Evolutionary conservation across 1,284 basidiomycete species (phyloP).

Genomic region (Leccinum griseonigrum): DNA sequence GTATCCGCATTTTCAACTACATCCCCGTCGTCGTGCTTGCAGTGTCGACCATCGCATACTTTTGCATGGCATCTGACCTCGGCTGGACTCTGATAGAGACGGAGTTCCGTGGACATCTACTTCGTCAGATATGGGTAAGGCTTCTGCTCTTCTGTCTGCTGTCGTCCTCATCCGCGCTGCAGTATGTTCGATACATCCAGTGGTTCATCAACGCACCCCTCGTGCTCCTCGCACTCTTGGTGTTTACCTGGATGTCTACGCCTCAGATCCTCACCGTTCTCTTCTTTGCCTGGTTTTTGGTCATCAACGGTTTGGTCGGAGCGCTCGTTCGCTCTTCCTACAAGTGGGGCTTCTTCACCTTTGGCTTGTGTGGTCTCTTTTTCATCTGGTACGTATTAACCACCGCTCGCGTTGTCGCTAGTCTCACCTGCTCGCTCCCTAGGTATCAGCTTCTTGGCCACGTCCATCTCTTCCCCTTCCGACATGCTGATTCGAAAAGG

Average conservation of each 20-base stretch:
- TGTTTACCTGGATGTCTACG: constrained; percentile 51
- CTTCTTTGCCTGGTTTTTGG: constrained; percentile 52
- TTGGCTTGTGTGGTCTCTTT: constrained; percentile 45
- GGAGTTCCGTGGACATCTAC: constrained; percentile 36
- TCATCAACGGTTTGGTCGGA: constrained; percentile 53
- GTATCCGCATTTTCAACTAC: constrained; percentile 48
- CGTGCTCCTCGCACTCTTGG: constrained; percentile 49
- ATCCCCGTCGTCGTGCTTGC: constrained; percentile 46
- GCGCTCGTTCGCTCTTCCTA: constrained; percentile 45
- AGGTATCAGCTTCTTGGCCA: constrained; percentile 33
- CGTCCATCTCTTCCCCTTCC: constrained; percentile 33
- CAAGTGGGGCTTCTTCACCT: constrained; percentile 47
- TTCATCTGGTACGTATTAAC: constrained; percentile 43
- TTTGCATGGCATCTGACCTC: constrained; percentile 60
- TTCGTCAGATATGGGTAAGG: constrained; percentile 55
- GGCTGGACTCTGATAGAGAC: constrained; percentile 49
- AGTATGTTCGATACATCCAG: constrained; percentile 54
- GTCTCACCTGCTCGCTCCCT: not conserved
- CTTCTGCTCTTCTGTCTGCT: too few species aligned
- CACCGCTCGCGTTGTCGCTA: not conserved
- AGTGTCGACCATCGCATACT: constrained; percentile 45
- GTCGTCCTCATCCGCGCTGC: not conserved
- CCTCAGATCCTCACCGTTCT: constrained; percentile 50
- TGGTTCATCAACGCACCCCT: constrained; percentile 59
- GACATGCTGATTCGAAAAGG: constrained; percentile 36